phyloP scores from a whole-genome alignment of 1,284 basidiomycete species.

The Tilletiaria anomala region DNA sequence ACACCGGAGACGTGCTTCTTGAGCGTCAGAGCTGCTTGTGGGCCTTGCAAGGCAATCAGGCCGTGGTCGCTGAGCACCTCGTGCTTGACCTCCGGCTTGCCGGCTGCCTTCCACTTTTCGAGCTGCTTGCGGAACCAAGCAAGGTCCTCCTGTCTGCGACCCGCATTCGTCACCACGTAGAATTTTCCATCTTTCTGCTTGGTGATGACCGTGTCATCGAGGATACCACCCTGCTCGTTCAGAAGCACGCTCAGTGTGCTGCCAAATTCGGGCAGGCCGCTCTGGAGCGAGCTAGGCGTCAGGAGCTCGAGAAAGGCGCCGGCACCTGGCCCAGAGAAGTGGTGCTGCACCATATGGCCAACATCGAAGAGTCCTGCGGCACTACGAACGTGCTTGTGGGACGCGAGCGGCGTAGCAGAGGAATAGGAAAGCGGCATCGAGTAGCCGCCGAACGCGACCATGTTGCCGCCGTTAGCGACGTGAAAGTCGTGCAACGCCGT shows the following conservation, averaged over 20 bases:
- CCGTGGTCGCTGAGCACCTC: conserved; percentile 74
- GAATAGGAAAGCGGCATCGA: conserved; percentile 79
- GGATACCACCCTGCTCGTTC: conserved; percentile 78
- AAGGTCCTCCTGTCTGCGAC: conserved; percentile 64
- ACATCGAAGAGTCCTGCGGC: conserved; percentile 88
- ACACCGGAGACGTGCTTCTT: conserved; percentile 50
- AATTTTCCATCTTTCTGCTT: conserved; percentile 50
- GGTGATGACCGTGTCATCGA: conserved; percentile 62
- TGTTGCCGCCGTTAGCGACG: conserved; percentile 67
- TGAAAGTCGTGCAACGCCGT: conserved; percentile 89
- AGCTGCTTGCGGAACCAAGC: conserved; percentile 60
- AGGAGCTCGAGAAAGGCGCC: conserved; percentile 68
- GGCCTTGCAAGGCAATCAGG: conserved; percentile 79
- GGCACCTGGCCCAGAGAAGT: conserved; percentile 39
- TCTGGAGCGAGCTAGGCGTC: conserved; percentile 46
- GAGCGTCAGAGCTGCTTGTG: conserved; percentile 63
- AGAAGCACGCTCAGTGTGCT: conserved; percentile 67
- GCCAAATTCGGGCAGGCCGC: conserved; percentile 54
- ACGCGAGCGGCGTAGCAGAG: conserved; percentile 54
- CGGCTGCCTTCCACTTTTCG: conserved; percentile 26
- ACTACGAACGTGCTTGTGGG: conserved; percentile 76
- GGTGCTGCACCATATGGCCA: conserved; percentile 68
- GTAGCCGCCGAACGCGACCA: conserved; percentile 93
- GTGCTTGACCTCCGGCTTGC: conserved; percentile 53
- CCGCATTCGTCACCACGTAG: conserved; percentile 95